Evolutionary conservation across 192 early-diverging fungal genomes (phyloP).

Genomic region (Coemansia erecta): DNA sequence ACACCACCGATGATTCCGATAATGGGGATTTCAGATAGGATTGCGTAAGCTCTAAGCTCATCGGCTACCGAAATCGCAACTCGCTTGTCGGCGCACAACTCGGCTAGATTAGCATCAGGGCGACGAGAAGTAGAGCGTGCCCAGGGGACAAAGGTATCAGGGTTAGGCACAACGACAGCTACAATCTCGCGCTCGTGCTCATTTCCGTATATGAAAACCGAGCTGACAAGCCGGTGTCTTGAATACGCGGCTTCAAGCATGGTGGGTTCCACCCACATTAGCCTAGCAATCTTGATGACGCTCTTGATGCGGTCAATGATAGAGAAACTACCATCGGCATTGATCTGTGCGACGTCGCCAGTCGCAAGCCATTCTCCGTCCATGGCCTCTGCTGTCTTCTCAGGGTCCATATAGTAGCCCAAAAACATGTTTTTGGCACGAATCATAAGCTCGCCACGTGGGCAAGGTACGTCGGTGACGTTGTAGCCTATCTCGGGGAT

Average conservation of each 20-base stretch:
- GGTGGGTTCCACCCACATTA: constrained; percentile 85
- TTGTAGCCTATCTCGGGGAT: constrained; percentile 81
- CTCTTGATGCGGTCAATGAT: constrained; percentile 79
- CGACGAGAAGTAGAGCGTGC: constrained; percentile 34
- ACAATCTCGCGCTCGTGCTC: constrained; percentile 74
- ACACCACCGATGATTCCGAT: constrained; percentile 70
- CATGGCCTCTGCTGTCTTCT: constrained; percentile 65
- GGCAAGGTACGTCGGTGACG: constrained; percentile 66
- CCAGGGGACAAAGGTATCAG: constrained; percentile 63
- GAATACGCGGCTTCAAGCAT: constrained; percentile 74
- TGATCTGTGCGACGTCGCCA: constrained; percentile 75
- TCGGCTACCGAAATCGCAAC: constrained; percentile 60
- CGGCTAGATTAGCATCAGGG: constrained; percentile 45
- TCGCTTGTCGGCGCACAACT: constrained; percentile 50
- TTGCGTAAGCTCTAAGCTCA: constrained; percentile 54
- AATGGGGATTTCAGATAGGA: constrained; percentile 45
- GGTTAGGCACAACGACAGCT: constrained; percentile 77
- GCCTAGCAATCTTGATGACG: constrained; percentile 73
- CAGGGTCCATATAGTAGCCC: constrained; percentile 75
- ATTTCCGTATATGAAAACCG: constrained; percentile 87
- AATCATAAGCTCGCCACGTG: constrained; percentile 83
- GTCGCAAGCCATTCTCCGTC: no score
- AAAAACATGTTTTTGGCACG: constrained; percentile 68
- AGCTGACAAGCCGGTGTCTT: constrained; percentile 69
- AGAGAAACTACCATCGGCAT: constrained; percentile 59